Conservation (phyloP, 2,329 filamentous ascomycete genomes). For the Pseudocercospora ulei region DNA sequence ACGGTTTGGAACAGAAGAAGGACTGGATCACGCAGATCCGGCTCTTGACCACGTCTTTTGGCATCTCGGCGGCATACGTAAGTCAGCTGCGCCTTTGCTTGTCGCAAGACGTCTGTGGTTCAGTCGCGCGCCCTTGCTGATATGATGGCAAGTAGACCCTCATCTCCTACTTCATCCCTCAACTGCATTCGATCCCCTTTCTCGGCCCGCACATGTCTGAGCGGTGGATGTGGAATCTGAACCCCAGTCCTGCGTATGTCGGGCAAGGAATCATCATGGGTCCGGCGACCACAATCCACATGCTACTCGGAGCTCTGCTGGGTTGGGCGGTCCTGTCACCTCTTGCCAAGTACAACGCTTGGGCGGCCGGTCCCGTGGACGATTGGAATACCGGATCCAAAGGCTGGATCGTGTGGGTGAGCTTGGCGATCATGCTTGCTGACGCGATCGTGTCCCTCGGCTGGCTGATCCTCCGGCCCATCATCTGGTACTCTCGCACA, state of each 20-base stretch:
- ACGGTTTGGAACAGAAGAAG: constrained; percentile 27
- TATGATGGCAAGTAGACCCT: constrained; percentile 53
- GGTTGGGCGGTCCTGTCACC: constrained; percentile 90
- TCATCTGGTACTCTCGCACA: constrained; percentile 42
- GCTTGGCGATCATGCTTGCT: constrained; percentile 89
- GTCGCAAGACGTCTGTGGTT: too few relatives aligned
- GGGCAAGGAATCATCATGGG: constrained; percentile 99
- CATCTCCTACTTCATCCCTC: constrained; percentile 78
- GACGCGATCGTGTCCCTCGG: constrained; percentile 83
- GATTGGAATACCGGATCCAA: constrained; percentile 92
- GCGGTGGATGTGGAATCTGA: constrained; percentile 89
- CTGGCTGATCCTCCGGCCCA: constrained; percentile 60
- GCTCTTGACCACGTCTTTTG: constrained; percentile 51
- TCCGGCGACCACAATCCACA: constrained; percentile 84
- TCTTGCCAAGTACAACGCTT: constrained; percentile 71
- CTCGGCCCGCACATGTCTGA: constrained; percentile 65
- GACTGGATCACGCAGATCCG: constrained; percentile 56
- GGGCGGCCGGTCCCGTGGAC: constrained; percentile 76
- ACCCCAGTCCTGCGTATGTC: constrained; percentile 92
- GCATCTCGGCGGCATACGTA: constrained; percentile 47
- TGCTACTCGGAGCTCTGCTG: constrained; percentile 79
- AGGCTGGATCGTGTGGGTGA: constrained; percentile 97
- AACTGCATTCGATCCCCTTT: constrained; percentile 74
- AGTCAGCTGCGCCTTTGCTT: constrained; percentile 21
- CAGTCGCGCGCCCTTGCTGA: too few relatives aligned